phyloP scores from a whole-genome alignment of 2,329 filamentous ascomycete species.

The Alternaria arbusti region DNA sequence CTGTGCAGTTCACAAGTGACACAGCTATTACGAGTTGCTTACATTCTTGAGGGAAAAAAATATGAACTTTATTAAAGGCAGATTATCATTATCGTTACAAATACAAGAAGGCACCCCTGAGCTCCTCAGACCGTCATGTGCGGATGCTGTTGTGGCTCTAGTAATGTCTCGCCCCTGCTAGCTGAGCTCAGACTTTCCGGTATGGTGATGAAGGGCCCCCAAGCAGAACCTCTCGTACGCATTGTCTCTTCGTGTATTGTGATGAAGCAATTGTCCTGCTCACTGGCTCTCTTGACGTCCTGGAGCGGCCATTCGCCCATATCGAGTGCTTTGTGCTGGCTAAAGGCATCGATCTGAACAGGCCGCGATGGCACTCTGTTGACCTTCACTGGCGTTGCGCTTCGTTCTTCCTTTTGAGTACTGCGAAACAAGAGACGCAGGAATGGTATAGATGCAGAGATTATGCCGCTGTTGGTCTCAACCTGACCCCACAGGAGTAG shows the following conservation, averaged over 20 bases:
- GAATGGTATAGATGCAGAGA: constrained; percentile 54
- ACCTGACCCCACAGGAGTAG: constrained; percentile 55
- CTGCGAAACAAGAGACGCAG: constrained; percentile 51
- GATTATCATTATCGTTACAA: constrained; percentile 5
- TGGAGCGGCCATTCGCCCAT: constrained; percentile 31
- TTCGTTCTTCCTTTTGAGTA: constrained; percentile 20
- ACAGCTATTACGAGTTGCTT: constrained; percentile 26
- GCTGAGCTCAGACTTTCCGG: constrained; percentile 36
- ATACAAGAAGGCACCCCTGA: neutral
- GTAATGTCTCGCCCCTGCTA: constrained; percentile 25
- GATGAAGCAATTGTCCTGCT: neutral
- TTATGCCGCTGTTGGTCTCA: constrained; percentile 56
- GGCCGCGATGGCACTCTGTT: constrained; percentile 21
- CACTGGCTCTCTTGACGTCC: constrained; percentile 1
- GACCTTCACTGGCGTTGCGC: constrained; percentile 11
- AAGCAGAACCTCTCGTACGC: constrained; percentile 24
- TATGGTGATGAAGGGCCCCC: constrained; percentile 46
- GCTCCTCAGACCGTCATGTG: constrained; percentile 23
- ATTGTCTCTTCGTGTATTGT: constrained; percentile 13
- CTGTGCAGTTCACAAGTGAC: constrained; percentile 15
- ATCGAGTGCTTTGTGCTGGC: constrained; percentile 24
- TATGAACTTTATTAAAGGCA: neutral
- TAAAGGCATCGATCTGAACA: constrained; percentile 4
- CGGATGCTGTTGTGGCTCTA: constrained; percentile 20
- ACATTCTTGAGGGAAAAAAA: neutral